Conservation (phyloP, 2,329 filamentous ascomycete genomes). For the Fusarium sp. region DNA sequence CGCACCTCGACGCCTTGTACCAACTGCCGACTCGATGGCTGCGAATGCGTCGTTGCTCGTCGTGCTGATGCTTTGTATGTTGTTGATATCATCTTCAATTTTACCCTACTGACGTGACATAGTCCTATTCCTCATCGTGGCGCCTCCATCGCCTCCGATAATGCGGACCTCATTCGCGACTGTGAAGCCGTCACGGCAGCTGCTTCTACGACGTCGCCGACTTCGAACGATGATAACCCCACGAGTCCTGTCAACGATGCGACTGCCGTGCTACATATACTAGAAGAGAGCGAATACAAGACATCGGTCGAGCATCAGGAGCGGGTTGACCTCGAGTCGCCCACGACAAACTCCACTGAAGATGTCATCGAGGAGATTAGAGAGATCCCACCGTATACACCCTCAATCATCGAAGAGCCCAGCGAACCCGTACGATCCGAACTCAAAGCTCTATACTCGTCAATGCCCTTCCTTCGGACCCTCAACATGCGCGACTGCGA, state of each 20-base stretch:
- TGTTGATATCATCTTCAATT: accelerated
- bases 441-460: constrained; percentile 31
- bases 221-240: constrained; percentile 1
- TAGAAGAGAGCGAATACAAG: constrained; percentile 6
- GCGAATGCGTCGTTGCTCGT: constrained; percentile 24
- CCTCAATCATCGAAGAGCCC: background rate
- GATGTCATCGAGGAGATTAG: background rate
- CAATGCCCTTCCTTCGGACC: constrained; percentile 26
- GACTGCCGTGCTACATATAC: background rate
- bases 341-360: background rate
- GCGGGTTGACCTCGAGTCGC: background rate
- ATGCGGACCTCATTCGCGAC: background rate
- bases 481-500: constrained; percentile 29
- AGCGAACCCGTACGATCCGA: constrained; percentile 16
- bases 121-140: constrained; percentile 5
- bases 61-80: constrained; percentile 22
- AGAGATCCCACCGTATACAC: background rate
- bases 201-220: constrained; percentile 1
- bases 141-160: background rate
- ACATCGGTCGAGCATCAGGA: background rate
- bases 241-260: constrained; percentile 4
- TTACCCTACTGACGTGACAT: background rate
- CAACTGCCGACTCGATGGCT: constrained; percentile 34
- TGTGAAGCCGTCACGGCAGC: constrained; percentile 11
- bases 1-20: constrained; percentile 32